Conservation (phyloP, 2,329 filamentous ascomycete species). For the Pseudogymnoascus sp. region DNA sequence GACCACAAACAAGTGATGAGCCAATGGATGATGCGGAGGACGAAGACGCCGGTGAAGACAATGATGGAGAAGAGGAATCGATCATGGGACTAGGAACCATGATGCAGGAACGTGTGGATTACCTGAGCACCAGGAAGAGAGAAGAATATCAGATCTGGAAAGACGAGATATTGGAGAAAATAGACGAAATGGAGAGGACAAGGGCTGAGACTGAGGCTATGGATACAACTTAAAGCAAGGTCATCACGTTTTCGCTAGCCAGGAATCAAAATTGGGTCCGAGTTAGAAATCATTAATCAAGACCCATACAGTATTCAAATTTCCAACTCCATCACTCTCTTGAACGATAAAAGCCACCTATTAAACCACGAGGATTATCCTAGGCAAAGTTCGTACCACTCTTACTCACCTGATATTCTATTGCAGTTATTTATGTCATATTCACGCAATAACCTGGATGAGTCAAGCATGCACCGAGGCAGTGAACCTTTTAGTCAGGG, state of each 20-base stretch:
- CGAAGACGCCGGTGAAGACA: constrained; percentile 27
- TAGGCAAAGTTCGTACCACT: background rate
- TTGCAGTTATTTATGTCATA: background rate
- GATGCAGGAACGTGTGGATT: constrained; percentile 68
- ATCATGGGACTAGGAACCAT: constrained; percentile 41
- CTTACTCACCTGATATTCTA: background rate
- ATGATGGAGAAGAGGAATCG: constrained; percentile 23
- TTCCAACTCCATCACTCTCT: background rate
- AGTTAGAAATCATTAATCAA: background rate
- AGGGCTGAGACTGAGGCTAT: constrained; percentile 10
- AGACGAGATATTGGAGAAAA: constrained; percentile 45
- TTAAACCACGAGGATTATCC: background rate
- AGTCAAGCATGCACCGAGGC: background rate
- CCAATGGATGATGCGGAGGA: constrained; percentile 20
- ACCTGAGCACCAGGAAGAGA: constrained; percentile 54
- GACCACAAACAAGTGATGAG: constrained; percentile 5
- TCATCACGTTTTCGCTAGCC: background rate
- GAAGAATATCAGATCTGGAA: constrained; percentile 59
- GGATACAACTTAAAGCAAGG: constrained; percentile 6
- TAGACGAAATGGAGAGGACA: constrained; percentile 37
- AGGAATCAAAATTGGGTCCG: background rate
- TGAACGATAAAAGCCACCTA: background rate
- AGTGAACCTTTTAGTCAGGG: background rate
- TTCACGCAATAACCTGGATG: background rate
- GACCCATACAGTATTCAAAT: background rate